Base-by-base conservation (phyloP, 148 eudicot species). In the Dysphania ambrosioides region DNA sequence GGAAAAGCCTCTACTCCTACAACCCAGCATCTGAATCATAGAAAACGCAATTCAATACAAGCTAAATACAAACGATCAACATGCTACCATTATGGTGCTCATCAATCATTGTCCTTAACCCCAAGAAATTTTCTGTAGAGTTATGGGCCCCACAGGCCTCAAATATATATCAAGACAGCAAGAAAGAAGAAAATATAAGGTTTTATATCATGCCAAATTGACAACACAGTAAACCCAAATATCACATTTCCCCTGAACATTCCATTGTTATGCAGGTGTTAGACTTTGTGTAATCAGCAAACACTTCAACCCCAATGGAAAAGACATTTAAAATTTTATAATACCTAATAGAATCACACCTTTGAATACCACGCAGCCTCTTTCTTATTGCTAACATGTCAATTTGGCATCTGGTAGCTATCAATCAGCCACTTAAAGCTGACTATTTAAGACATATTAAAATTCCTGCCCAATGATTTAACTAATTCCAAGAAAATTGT, bases 1-100 rank as follows among this genome's bases (percentile, higher is more conserved):
- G 71, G 98, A 92, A 84, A 80, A 90, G n/a, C 98, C 98, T 72
- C 98, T 87, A 38, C 79, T 83, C 76, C 75, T 86, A 73, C 98
- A 94, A 32, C 93, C 93, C 71, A 94, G 18, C 97, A 91, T 94
- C 98, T 94, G 85, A 75, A 63, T 26, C 47, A 58, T 8, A 38
- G 27, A 62, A 63, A 65, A 19, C 11, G 21, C 57, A 36, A 23
- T 53, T 65, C 41, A 26, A 8, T 51, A 63, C 40, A 61, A 32
- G 72, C 26, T 27, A 56, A 32, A 29, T 16, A 69, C 13, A 61
- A 49, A 63, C 18, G 53, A 10, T 29, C 19, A 26, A 23, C 15
- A 65, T 29, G 1, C 21, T 31, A 31, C 0, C 36, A 40, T 19
- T 44, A 68, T 65, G 69, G 24, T 27, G 13, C 56, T n/a, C 63